These are phyloP conservation scores for Oryza longistaminata DNA, from an alignment of 176 grass and related monocot species.

Conservation along the genomic window DNA sequence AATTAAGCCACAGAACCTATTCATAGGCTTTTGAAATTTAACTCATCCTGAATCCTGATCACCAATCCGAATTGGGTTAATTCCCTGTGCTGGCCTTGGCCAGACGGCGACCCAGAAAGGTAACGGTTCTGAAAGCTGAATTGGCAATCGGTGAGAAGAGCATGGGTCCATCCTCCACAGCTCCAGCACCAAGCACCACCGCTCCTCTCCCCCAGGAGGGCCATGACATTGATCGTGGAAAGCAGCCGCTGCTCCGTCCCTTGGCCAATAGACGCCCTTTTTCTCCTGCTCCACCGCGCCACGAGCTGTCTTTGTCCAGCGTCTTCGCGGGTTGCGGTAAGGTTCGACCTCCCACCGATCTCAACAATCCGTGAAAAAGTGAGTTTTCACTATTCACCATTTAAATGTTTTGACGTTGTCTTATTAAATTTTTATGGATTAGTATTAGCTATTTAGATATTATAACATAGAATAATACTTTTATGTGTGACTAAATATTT, in stretches of 20 bases:
- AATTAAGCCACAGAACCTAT: background rate
- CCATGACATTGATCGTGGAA: background rate
- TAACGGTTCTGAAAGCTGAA: background rate
- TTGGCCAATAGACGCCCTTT: background rate
- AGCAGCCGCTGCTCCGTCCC: constrained; percentile 30
- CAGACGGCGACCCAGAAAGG: background rate
- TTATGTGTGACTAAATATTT: too few species aligned
- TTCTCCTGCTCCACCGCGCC: constrained; percentile 31
- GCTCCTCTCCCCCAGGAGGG: background rate
- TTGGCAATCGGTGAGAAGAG: background rate
- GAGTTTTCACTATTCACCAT: too few species aligned
- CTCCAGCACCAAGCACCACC: background rate
- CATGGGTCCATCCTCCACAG: constrained; percentile 1
- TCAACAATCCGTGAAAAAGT: too few species aligned
- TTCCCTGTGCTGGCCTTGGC: background rate
- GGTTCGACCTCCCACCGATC: too few species aligned
- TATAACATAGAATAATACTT: too few species aligned
- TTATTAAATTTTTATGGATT: too few species aligned
- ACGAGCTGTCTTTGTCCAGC: constrained; percentile 22
- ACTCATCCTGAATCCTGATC: background rate
- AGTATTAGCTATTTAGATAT: too few species aligned
- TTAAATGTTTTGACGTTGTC: too few species aligned
- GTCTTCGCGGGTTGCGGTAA: too few species aligned
- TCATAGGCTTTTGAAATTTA: background rate
- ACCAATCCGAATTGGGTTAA: background rate